Conservation (phyloP, 805 yeast genomes). For the Metschnikowia lunata region DNA sequence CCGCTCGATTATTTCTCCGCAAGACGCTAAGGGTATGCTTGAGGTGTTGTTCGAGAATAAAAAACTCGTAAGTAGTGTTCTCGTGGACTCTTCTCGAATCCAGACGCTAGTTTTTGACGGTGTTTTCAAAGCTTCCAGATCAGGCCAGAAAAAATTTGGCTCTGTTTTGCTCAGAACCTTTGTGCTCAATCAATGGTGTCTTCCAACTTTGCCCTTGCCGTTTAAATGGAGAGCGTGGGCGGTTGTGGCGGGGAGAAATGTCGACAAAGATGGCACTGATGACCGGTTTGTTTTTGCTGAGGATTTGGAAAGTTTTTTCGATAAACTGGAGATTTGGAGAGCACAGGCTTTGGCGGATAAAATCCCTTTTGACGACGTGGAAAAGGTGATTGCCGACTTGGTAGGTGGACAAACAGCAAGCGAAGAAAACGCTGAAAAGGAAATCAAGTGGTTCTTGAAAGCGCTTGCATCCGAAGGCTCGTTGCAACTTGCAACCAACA, state of each 20-base stretch:
- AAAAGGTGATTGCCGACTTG: slow-evolving; percentile 51
- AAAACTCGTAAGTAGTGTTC: slow-evolving; percentile 19
- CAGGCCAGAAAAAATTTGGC: slow-evolving; percentile 51
- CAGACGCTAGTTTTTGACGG: slow-evolving; percentile 22
- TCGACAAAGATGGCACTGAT: slow-evolving; percentile 22
- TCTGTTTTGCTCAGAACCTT: slow-evolving; percentile 54
- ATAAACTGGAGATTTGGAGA: slow-evolving; percentile 45
- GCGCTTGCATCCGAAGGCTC: slow-evolving; percentile 35
- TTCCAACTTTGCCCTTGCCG: slow-evolving; percentile 29
- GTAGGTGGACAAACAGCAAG: slow-evolving; percentile 44
- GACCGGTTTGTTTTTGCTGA: slow-evolving; percentile 30
- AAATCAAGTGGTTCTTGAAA: slow-evolving; percentile 56
- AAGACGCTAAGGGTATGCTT: slow-evolving; percentile 49
- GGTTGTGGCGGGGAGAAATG: slow-evolving; percentile 22
- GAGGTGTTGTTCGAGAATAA: slow-evolving; percentile 25
- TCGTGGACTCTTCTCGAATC: slow-evolving; percentile 27
- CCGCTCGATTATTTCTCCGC: slow-evolving; percentile 57
- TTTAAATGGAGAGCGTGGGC: slow-evolving; percentile 48
- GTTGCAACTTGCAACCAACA: slow-evolving; percentile 42
- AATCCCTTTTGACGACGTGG: slow-evolving; percentile 50
- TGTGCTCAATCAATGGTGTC: slow-evolving; percentile 63
- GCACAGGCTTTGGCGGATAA: slow-evolving; percentile 43
- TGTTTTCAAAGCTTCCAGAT: slow-evolving; percentile 39
- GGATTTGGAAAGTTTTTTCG: slow-evolving; percentile 26
- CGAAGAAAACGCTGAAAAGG: slow-evolving; percentile 49